phyloP scores from a whole-genome alignment of 352 stramenopile genomes.

The Globisporangium abappressorium region DNA sequence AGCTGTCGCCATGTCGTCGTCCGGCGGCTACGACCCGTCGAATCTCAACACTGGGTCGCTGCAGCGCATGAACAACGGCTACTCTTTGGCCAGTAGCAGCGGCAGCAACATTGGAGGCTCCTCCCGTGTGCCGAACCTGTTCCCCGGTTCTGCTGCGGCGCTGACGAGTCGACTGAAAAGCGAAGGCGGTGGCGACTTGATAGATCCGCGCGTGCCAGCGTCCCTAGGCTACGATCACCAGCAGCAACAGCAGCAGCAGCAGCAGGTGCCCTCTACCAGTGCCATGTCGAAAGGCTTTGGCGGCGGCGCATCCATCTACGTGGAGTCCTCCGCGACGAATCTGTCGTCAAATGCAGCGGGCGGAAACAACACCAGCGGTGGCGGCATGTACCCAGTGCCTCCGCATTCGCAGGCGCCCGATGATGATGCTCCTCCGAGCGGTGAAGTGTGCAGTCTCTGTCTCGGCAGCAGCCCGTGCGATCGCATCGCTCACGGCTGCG shows the following conservation, averaged over 20 bases:
- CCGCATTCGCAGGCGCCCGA: not conserved
- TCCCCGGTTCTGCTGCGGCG: conserved; percentile 14
- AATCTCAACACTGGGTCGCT: conserved; percentile 3
- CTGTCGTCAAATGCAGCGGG: not conserved
- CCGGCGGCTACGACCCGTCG: conserved; percentile 16
- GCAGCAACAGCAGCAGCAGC: conserved; percentile 9
- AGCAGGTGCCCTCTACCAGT: conserved; percentile 7
- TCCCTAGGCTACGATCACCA: conserved; percentile 13
- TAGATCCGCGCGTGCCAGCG: conserved; percentile 15
- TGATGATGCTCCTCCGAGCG: not conserved
- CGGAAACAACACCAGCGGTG: not conserved
- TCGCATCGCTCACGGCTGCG: conserved; percentile 49
- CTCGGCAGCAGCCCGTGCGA: conserved; percentile 41
- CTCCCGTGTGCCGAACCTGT: conserved; percentile 13
- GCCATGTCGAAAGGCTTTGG: conserved; percentile 2
- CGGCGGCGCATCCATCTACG: conserved; percentile 8
- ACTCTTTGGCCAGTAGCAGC: conserved; percentile 7
- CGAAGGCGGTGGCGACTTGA: conserved; percentile 1
- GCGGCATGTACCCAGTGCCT: conserved; percentile 4
- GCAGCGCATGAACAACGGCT: conserved; percentile 19
- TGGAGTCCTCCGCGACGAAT: conserved; percentile 4
- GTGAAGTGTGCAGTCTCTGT: conserved; percentile 42
- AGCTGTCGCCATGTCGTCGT: conserved; percentile 14
- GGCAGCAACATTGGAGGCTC: not conserved
- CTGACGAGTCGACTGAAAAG: conserved; percentile 17